phyloP scores from a whole-genome alignment of 1,139 yeast species.

The Maudiozyma humilis region DNA sequence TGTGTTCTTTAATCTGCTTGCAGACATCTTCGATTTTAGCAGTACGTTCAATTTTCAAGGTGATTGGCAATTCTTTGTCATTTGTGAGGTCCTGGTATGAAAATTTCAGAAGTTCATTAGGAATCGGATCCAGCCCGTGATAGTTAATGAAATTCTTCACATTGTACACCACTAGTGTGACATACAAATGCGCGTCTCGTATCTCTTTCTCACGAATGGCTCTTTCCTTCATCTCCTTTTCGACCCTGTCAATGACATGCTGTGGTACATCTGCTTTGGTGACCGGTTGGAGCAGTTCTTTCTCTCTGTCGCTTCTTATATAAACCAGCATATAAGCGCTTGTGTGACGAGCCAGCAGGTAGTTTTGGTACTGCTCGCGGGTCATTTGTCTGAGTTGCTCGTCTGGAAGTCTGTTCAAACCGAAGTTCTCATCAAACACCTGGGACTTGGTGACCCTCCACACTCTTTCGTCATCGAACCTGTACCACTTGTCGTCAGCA shows the following conservation, averaged over 20 bases:
- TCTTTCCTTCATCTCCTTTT: constrained; percentile 50
- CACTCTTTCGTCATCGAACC: constrained; percentile 93
- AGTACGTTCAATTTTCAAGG: constrained; percentile 50
- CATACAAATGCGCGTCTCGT: constrained; percentile 73
- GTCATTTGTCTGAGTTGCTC: constrained; percentile 44
- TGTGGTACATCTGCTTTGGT: constrained; percentile 55
- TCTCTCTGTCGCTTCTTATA: constrained; percentile 56
- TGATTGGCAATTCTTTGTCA: constrained; percentile 43
- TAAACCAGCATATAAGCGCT: constrained; percentile 97
- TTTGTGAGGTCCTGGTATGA: constrained; percentile 44
- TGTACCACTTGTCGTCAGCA: constrained; percentile 65
- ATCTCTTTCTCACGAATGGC: constrained; percentile 51
- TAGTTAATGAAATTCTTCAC: constrained; percentile 46
- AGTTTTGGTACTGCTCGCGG: constrained; percentile 54
- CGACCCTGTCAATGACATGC: constrained; percentile 60
- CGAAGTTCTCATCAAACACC: constrained; percentile 88
- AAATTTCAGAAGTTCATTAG: constrained; percentile 40
- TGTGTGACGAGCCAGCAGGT: constrained; percentile 67
- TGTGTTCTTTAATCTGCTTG: constrained; percentile 40
- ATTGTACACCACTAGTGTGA: constrained; percentile 51
- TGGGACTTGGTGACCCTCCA: constrained; percentile 77
- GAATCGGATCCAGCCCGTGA: constrained; percentile 71
- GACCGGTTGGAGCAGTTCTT: constrained; percentile 51
- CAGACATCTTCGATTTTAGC: constrained; percentile 46
- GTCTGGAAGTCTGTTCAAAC: constrained; percentile 55